These are phyloP conservation scores for Massariosphaeria phaeospora DNA, from an alignment of 495 filamentous ascomycete genomes.

Conservation along the genomic window DNA sequence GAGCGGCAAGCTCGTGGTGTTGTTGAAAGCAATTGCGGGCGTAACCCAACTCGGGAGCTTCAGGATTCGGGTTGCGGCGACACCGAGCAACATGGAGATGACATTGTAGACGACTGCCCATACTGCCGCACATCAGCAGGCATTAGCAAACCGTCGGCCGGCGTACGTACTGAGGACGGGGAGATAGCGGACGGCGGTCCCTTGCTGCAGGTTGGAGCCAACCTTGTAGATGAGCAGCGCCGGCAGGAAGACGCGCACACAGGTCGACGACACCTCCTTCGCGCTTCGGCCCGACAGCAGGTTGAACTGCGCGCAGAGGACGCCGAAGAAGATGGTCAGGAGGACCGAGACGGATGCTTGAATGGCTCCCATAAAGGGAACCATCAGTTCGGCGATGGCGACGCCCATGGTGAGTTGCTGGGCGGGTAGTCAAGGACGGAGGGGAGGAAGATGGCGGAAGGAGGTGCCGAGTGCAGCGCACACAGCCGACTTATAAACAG, in stretches of 20 bases:
- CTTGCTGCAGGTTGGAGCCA: slow-evolving; percentile 58
- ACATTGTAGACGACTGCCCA: slow-evolving; percentile 57
- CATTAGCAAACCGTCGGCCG: not conserved
- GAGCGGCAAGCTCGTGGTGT: slow-evolving; percentile 67
- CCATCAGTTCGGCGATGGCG: slow-evolving; percentile 21
- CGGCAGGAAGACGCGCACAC: slow-evolving; percentile 66
- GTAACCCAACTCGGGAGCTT: slow-evolving; percentile 62
- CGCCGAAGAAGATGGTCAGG: slow-evolving; percentile 62
- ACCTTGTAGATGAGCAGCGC: slow-evolving; percentile 65
- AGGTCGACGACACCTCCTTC: slow-evolving; percentile 60
- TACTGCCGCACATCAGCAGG: slow-evolving; percentile 36
- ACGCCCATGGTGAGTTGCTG: not conserved
- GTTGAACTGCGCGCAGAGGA: slow-evolving; percentile 52
- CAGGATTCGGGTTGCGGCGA: slow-evolving; percentile 44
- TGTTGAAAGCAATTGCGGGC: slow-evolving; percentile 69
- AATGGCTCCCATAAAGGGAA: slow-evolving; percentile 62
- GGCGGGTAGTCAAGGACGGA: not conserved
- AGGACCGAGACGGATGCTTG: slow-evolving; percentile 68
- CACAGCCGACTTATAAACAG: no score
- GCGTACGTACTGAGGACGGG: slow-evolving; percentile 41
- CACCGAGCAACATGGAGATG: slow-evolving; percentile 52
- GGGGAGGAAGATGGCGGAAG: not conserved
- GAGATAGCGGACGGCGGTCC: slow-evolving; percentile 54
- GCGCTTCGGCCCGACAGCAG: slow-evolving; percentile 53
- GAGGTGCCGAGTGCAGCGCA: no score